Conservation (phyloP, 1,284 basidiomycete species). For the Marasmius tenuissimus region DNA sequence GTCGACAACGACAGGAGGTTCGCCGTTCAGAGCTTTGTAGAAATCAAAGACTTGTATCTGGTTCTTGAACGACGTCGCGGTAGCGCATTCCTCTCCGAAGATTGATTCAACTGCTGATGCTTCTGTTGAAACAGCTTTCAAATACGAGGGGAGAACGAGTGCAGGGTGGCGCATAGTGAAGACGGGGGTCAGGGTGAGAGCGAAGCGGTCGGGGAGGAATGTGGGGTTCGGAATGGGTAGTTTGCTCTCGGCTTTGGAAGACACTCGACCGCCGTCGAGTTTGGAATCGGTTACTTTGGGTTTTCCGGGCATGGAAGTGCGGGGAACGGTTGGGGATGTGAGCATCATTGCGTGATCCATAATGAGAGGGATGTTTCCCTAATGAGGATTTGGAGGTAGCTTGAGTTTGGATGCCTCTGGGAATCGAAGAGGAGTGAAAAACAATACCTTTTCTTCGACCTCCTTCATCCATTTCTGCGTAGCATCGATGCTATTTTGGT, state of each 20-base stretch:
- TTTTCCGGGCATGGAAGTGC: not conserved
- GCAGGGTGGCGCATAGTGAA: constrained; percentile 1
- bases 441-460: not conserved
- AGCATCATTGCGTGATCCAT: not conserved
- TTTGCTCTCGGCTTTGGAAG: too few relatives aligned
- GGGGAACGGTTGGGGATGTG: not conserved
- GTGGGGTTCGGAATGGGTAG: not conserved
- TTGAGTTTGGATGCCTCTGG: not conserved
- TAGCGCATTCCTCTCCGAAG: not conserved
- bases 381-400: not conserved
- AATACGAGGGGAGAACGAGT: not conserved
- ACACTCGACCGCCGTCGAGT: not conserved
- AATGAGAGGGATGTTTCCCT: not conserved
- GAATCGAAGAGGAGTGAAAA: not conserved
- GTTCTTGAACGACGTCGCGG: not conserved
- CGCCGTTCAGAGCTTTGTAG: not conserved
- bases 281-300: not conserved
- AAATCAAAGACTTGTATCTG: not conserved
- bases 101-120: not conserved
- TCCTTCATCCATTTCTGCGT: not conserved
- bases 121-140: not conserved
- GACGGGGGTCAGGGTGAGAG: not conserved
- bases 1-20: not conserved
- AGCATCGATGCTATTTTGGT: not conserved
- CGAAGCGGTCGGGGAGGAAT: not conserved